Percentiles rank a stretch among this genome's conserved stretches.
These are phyloP conservation scores for Penicillium waksmanii DNA, from an alignment of 495 filamentous ascomycete genomes.

Conservation along the genomic window DNA sequence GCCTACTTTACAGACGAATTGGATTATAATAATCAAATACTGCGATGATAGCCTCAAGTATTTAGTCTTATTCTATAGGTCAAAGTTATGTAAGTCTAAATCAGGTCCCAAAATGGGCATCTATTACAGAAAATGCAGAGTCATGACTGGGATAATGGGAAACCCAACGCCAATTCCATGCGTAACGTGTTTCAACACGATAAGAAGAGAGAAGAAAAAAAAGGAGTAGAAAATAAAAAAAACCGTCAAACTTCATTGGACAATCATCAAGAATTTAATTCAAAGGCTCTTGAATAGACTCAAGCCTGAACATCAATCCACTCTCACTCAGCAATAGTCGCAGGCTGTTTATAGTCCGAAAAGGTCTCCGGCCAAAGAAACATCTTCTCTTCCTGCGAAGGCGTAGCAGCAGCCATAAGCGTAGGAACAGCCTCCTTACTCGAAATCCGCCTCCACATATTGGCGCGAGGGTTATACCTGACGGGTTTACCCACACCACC, in stretches of 20 bases:
- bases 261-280: neutral
- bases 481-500: slow-evolving; percentile 63
- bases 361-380: slow-evolving; percentile 68
- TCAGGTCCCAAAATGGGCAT: too few relatives aligned
- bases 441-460: slow-evolving; percentile 69
- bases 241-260: neutral
- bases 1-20: too few relatives aligned
- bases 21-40: too few relatives aligned
- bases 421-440: slow-evolving; percentile 62
- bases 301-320: slow-evolving; percentile 10
- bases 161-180: slow-evolving; percentile 13
- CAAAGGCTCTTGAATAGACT: neutral
- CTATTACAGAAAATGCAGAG: slow-evolving; percentile 2
- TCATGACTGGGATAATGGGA: slow-evolving; percentile 7
- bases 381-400: slow-evolving; percentile 64
- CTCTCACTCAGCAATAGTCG: slow-evolving; percentile 25
- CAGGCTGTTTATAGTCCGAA: slow-evolving; percentile 45
- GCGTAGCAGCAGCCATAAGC: slow-evolving; percentile 57
- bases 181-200: neutral
- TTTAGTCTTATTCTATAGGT: too few relatives aligned
- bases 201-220: neutral
- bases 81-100: too few relatives aligned
- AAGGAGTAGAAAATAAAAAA: slow-evolving; percentile 9
- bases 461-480: slow-evolving; percentile 71
- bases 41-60: too few relatives aligned